phyloP scores from a whole-genome alignment of 306 rosid genomes.

The Malus fusca region DNA sequence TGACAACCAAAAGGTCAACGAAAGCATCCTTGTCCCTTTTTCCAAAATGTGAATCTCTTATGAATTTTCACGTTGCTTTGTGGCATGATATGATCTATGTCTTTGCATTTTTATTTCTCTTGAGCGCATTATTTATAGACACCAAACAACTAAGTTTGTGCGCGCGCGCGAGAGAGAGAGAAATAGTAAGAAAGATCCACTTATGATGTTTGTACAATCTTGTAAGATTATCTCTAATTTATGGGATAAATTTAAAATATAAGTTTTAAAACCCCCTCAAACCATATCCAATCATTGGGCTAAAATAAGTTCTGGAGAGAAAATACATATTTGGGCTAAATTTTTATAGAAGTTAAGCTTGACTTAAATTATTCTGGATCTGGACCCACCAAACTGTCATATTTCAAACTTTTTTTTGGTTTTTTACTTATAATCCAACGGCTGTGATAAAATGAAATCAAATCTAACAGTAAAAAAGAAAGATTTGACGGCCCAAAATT shows the following conservation, averaged over 20 bases:
- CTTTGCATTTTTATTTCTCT: not conserved
- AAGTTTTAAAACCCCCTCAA: no score
- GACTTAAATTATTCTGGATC: no score
- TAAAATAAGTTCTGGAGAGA: accelerated
- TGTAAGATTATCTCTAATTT: not conserved
- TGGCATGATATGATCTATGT: not conserved
- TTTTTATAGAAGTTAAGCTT: no score
- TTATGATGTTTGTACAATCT: not conserved
- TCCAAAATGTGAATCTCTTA: not conserved
- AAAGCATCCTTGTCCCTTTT: not conserved
- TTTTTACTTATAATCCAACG: no score
- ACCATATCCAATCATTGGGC: no score
- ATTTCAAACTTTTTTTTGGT: no score
- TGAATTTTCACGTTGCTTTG: not conserved
- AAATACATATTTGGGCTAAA: no score
- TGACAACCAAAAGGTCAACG: conserved; percentile 16
- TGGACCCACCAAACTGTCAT: no score
- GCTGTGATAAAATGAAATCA: no score
- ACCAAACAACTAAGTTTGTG: not conserved
- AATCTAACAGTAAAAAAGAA: no score
- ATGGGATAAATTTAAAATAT: no score
- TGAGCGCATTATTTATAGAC: not conserved
- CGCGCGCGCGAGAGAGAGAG: not conserved
- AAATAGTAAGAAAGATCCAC: not conserved
- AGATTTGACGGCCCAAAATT: no score